These are phyloP conservation scores for Narthecium ossifragum DNA, from an alignment of 106 monocot genomes.

Conservation along the genomic window DNA sequence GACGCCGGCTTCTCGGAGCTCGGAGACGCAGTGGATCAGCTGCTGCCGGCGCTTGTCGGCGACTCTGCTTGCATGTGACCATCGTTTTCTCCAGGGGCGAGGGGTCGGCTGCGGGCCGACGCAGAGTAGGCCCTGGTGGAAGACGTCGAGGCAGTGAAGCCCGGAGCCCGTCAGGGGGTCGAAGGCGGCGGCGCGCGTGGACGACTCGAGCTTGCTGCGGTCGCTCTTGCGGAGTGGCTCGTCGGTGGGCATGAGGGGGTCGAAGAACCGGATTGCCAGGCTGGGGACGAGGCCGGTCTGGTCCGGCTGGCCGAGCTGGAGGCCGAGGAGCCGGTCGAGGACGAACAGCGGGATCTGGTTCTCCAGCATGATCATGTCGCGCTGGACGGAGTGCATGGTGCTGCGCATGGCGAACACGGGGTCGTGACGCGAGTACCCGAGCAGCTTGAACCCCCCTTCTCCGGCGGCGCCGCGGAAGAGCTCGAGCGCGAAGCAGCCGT, in stretches of 20 bases:
- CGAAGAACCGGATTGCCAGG: constrained; percentile 65
- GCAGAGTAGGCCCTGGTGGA: constrained; percentile 50
- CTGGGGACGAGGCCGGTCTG: constrained; percentile 29
- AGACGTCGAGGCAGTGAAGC: constrained; percentile 75
- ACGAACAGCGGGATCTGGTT: constrained; percentile 87
- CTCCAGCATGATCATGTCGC: constrained; percentile 88
- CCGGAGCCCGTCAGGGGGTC: constrained; percentile 36
- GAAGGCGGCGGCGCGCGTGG: constrained; percentile 15
- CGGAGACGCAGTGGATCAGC: constrained; percentile 66
- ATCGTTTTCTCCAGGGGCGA: constrained; percentile 23
- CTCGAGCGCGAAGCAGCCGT: constrained; percentile 66
- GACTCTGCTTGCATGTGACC: constrained; percentile 33
- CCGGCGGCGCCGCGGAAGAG: constrained; percentile 56
- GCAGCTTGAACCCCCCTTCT: constrained; percentile 51
- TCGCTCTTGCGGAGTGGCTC: constrained; percentile 32
- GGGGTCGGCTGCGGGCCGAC: constrained; percentile 32
- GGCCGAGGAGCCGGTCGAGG: constrained; percentile 48
- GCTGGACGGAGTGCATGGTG: constrained; percentile 58
- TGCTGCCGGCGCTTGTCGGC: constrained; percentile 70
- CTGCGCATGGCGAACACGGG: constrained; percentile 74
- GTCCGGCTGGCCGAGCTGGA: constrained; percentile 40
- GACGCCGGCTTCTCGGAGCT: constrained; percentile 60
- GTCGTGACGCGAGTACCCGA: constrained; percentile 64
- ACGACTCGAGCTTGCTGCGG: constrained; percentile 19
- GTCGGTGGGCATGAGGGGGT: constrained; percentile 69